phyloP scores from a whole-genome alignment of 2,329 filamentous ascomycete genomes.

The Colletotrichum incanum region DNA sequence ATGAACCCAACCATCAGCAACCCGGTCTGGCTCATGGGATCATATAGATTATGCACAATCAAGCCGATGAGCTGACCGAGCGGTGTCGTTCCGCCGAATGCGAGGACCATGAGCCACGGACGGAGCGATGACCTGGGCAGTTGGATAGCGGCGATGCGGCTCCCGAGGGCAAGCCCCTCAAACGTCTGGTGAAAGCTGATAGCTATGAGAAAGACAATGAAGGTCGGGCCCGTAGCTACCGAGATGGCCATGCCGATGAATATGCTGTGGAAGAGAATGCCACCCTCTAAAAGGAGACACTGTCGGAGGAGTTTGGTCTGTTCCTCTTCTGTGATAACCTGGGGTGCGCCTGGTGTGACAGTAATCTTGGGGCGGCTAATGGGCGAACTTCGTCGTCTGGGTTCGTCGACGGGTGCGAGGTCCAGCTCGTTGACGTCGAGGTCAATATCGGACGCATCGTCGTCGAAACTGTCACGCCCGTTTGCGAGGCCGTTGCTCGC shows the following conservation, averaged over 20 bases:
- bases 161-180: constrained; percentile 88
- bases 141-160: constrained; percentile 86
- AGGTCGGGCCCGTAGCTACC: constrained; percentile 84
- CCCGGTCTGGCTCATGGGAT: constrained; percentile 82
- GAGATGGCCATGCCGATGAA: constrained; percentile 92
- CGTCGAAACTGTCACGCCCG: constrained; percentile 46
- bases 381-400: constrained; percentile 47
- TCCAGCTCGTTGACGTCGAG: constrained; percentile 75
- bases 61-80: constrained; percentile 82
- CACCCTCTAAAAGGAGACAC: constrained; percentile 84
- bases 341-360: constrained; percentile 32
- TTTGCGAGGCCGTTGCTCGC: constrained; percentile 37
- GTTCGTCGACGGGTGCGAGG: constrained; percentile 51
- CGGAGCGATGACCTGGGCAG: constrained; percentile 82
- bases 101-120: constrained; percentile 87
- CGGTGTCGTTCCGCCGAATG: constrained; percentile 77
- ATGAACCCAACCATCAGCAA: constrained; percentile 88
- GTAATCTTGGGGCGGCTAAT: constrained; percentile 46
- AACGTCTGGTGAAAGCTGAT: constrained; percentile 92
- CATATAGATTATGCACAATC: constrained; percentile 83
- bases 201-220: constrained; percentile 84
- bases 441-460: constrained; percentile 71
- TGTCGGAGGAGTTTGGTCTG: constrained; percentile 80
- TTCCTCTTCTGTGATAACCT: constrained; percentile 64
- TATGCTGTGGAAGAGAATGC: constrained; percentile 87